Evolutionary conservation across 2,329 filamentous ascomycete genomes (phyloP), one percentile per base, ranked within the genome.

Genomic region (Pseudogymnoascus sp.): DNA sequence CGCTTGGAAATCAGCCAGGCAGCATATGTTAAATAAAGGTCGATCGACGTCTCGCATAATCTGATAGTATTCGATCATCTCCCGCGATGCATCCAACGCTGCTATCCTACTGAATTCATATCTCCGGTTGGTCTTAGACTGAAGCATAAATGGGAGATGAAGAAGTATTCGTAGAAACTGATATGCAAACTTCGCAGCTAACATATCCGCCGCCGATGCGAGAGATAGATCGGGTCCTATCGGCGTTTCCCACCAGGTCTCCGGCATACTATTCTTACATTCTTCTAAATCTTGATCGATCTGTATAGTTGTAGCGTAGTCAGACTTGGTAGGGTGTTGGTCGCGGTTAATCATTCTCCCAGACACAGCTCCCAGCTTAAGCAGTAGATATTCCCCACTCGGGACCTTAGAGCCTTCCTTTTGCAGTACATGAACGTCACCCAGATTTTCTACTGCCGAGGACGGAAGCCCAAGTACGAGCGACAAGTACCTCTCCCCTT

Each of bases 391-490:
- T 16, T 52, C 45, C n/a, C 45, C 45, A 52, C 8, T 12, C 14
- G 14, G 45, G 45, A 31, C 4, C 23, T 10, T 12, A 1, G 45
- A 52, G n/a, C n/a, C 23, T n/a, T 31, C 26, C 11, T 16, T 52
- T 52, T 31, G 45, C 4, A 52, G 14, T 6, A 19, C 21, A 11
- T 52, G 23, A 19, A 31, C 37, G 6, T 35, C 41, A 38, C 38
- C 16, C 4, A 16, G 2, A 31, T 52, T 29, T 52, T 52, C 45
- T 14, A 37, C 16, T 2, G 43, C 61, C 1, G 72, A 74, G 62
- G 76, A 76, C 2, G 82, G 82, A 6, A 84, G 74, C 11, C 82
- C 82, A 3, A 84, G 74, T n/a, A 83, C 72, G 16, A 83, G 68
- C 23, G 80, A 80, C 5, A 82, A 68, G 65, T 79, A 78, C 31